A percentile compares a stretch with the other conserved stretches of the same genome.
phyloP scores from a whole-genome alignment of 495 filamentous ascomycete genomes.

The Neurospora discreta region DNA sequence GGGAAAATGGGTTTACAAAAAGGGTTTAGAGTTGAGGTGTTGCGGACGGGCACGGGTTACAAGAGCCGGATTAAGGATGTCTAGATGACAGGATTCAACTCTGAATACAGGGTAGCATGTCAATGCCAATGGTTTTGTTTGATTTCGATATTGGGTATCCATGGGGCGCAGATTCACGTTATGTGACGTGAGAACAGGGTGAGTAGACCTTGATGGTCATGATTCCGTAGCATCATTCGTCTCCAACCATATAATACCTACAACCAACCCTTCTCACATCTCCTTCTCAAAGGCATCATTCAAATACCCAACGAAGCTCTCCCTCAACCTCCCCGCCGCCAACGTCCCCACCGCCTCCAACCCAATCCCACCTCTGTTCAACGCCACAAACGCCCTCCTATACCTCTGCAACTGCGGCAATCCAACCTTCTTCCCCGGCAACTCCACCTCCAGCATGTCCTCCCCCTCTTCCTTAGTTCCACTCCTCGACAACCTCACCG shows the following conservation, averaged over 20 bases:
- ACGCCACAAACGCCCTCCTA: constrained; percentile 71
- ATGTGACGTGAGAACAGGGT: background rate
- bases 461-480: constrained; percentile 19
- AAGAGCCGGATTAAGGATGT: background rate
- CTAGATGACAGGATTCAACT: background rate
- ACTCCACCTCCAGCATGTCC: constrained; percentile 34
- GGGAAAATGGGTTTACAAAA: background rate
- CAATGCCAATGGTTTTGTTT: background rate
- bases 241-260: background rate
- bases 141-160: background rate
- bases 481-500: constrained; percentile 24
- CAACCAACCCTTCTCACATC: constrained; percentile 10
- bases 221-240: background rate
- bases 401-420: constrained; percentile 73
- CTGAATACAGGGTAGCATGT: background rate
- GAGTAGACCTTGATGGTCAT: background rate
- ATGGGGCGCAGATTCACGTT: background rate
- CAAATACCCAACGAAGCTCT: constrained; percentile 63
- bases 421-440: constrained; percentile 51
- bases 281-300: constrained; percentile 53
- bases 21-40: background rate
- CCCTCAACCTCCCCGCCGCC: constrained; percentile 44
- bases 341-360: constrained; percentile 35
- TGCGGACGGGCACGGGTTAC: background rate
- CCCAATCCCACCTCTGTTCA: constrained; percentile 53